Evolutionary conservation across 345 rosid genomes (phyloP).

Genomic region (Alliaria petiolata): DNA sequence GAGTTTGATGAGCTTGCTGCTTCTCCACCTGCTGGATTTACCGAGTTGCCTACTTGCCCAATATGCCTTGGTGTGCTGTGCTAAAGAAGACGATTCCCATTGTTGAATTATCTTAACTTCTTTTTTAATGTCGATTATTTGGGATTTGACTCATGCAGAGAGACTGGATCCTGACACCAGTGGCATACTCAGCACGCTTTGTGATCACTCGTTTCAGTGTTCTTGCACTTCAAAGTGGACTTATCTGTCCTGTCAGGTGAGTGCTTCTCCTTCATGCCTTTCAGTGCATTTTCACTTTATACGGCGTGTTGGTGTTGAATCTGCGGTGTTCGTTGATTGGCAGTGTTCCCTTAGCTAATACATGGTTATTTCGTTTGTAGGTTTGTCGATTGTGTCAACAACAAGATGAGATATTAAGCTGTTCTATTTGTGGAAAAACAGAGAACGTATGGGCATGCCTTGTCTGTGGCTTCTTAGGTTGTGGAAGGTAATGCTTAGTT

Average conservation of each 20-base stretch:
- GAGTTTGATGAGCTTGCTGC: conserved; percentile 65
- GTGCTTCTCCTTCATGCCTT: conserved; percentile 4
- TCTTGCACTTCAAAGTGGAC: conserved; percentile 96
- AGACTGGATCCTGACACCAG: conserved; percentile 92
- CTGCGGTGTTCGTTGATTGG: background rate
- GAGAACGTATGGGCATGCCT: conserved; percentile 90
- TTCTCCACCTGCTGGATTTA: conserved; percentile 60
- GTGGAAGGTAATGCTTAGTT: conserved; percentile 71
- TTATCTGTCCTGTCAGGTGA: conserved; percentile 83
- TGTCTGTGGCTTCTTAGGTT: conserved; percentile 90
- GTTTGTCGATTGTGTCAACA: conserved; percentile 90
- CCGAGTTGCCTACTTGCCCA: conserved; percentile 86
- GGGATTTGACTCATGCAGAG: conserved; percentile 40
- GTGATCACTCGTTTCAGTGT: conserved; percentile 97
- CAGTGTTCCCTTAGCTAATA: background rate
- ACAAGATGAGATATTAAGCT: conserved; percentile 69
- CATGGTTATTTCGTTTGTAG: conserved; percentile 35
- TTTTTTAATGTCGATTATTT: background rate
- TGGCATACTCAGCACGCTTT: conserved; percentile 73
- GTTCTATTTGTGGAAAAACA: conserved; percentile 73
- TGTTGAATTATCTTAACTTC: background rate
- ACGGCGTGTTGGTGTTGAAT: background rate
- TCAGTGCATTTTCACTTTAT: background rate
- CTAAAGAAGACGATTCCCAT: background rate
- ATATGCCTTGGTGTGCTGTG: conserved; percentile 72